Percentiles rank a stretch among this genome's conserved stretches.
phyloP scores from a whole-genome alignment of 148 eudicot species.

The Spergularia marina region DNA sequence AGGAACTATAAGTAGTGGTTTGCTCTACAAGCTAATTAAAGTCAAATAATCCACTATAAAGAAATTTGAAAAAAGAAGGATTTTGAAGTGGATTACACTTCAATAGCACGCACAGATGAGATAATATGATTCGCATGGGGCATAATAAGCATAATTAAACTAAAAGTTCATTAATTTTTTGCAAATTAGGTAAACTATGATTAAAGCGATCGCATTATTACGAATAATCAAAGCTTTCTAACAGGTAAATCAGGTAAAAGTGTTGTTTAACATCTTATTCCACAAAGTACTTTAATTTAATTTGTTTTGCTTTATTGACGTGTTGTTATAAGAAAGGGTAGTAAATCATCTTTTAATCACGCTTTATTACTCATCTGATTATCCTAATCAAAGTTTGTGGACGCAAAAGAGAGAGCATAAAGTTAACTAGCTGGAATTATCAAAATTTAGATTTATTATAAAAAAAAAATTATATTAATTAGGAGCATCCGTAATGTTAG shows the following conservation, averaged over 20 bases:
- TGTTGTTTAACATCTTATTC: not conserved
- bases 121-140: slow-evolving; percentile 6
- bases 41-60: too few species aligned
- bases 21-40: too few species aligned
- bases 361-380: slow-evolving; percentile 6
- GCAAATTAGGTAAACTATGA: not conserved
- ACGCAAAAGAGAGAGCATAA: not conserved
- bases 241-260: not conserved
- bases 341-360: slow-evolving; percentile 8
- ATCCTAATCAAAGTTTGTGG: too few species aligned
- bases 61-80: not conserved
- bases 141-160: not conserved
- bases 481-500: too few species aligned
- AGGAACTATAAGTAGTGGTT: too few species aligned
- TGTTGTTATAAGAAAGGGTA: not conserved
- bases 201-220: not conserved
- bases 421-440: not conserved
- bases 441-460: too few species aligned
- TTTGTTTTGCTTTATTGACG: slow-evolving; percentile 4
- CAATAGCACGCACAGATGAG: not conserved
- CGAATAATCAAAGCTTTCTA: too few species aligned
- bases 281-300: too few species aligned
- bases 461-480: too few species aligned
- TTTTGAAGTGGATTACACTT: not conserved
- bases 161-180: too few species aligned